Conservation (phyloP, 306 rosid genomes). For the Cercis canadensis region DNA sequence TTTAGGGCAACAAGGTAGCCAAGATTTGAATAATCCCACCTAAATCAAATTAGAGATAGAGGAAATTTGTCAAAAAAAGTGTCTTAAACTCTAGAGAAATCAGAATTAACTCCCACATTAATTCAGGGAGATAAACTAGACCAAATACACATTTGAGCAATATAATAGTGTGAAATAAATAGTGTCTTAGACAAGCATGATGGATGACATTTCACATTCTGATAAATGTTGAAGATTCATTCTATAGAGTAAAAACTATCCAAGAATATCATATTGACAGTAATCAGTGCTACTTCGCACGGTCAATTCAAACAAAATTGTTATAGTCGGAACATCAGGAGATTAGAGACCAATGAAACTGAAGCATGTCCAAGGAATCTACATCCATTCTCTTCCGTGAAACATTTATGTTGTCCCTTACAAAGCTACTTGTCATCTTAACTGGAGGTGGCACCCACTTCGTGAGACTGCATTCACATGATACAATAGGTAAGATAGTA, state of each 20-base stretch:
- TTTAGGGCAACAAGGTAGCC: constrained; percentile 94
- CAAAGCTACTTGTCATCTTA: constrained; percentile 89
- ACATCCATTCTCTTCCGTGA: constrained; percentile 98
- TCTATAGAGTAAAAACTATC: neutral
- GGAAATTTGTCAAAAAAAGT: constrained; percentile 22
- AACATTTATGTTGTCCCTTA: constrained; percentile 79
- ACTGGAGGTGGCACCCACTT: constrained; percentile 99
- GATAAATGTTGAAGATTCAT: constrained; percentile 19
- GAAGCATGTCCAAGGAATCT: constrained; percentile 95
- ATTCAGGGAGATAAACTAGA: constrained; percentile 21
- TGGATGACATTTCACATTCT: constrained; percentile 29
- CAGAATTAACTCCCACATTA: constrained; percentile 23
- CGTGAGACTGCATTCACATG: constrained; percentile 73
- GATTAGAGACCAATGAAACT: constrained; percentile 83
- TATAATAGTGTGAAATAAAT: neutral
- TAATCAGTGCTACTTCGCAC: constrained; percentile 10
- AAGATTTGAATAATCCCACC: constrained; percentile 94
- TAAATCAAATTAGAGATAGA: constrained; percentile 48
- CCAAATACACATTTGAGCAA: constrained; percentile 16
- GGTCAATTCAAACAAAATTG: too few relatives aligned
- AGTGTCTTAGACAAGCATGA: constrained; percentile 7
- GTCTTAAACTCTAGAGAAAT: neutral
- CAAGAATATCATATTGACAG: constrained; percentile 25
- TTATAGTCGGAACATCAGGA: constrained; percentile 3
- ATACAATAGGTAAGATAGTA: constrained; percentile 35